Base-by-base conservation (phyloP, 2,329 filamentous ascomycete species). In the Arthrinium phaeospermum region DNA sequence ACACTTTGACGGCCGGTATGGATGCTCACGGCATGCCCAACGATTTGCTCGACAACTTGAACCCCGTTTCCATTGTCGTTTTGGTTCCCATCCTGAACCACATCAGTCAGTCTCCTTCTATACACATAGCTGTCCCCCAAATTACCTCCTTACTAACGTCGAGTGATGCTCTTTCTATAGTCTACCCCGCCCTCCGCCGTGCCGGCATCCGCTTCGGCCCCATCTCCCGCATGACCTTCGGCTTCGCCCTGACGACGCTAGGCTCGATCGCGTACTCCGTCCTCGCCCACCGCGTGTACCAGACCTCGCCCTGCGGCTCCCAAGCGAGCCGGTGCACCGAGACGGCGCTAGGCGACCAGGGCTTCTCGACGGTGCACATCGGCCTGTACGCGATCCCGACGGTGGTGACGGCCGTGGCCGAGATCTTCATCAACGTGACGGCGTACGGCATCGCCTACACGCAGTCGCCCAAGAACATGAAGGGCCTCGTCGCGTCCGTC, bases 381-480 rank as follows among this genome's bases (percentile, higher is more conserved):
- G 89, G 87, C 83, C 82, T 85, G 71, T 86, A 89, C 73, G 81
- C 86, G 1, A 85, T 86, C 37, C 82, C 85, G 47, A 87, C 89
- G 75, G 79, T 85, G 4, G 82, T 90, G 3, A 86, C 87, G 49
- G 88, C 86, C 45, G 81, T 88, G 37, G 85, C 85, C 1, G 88
- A 91, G 78, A 86, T 90, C 75, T 87, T 91, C 74, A 86, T 87
- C 45, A 90, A 88, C 67, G 89, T 92, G 71, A 92, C 91, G 1
- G 85, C 88, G 67, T 86, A 92, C 68, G 91, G 93, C 79, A 91
- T 93, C 74, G 91, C 90, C 10, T 93, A 90, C 81, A 90, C 90
- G 76, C 91, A 92, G 78, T 90, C 91, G 0, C 91, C 91, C 1
- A 86, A 86, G 71, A 87, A 89, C 77, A 92, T 93, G 90, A 86